Conservation (phyloP, 2,329 filamentous ascomycete genomes). For the Exophiala mesophila region DNA sequence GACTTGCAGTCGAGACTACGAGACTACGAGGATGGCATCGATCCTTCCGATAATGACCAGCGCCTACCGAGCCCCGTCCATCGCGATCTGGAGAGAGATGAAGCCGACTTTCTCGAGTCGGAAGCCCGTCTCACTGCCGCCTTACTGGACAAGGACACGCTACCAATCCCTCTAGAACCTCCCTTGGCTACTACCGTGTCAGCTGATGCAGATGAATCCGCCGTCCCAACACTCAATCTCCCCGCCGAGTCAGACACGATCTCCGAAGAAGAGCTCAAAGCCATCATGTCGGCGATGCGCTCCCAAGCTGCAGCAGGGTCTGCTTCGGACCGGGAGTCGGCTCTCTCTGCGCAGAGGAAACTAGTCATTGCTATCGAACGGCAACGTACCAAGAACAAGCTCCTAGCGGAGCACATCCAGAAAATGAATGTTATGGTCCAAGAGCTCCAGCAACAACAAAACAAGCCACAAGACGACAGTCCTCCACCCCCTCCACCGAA, state of each 20-base stretch:
- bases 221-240: not conserved
- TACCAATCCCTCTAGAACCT: not conserved
- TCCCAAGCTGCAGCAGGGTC: constrained; percentile 24
- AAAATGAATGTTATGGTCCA: constrained; percentile 22
- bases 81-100: constrained; percentile 21
- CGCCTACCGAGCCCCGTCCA: constrained; percentile 7
- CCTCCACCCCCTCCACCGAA: constrained; percentile 16
- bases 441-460: constrained; percentile 17
- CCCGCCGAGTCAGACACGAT: constrained; percentile 13
- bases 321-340: constrained; percentile 19
- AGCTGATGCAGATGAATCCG: constrained; percentile 3
- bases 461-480: constrained; percentile 5
- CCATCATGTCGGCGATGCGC: constrained; percentile 27
- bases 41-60: constrained; percentile 8
- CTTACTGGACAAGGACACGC: constrained; percentile 16
- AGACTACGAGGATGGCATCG: constrained; percentile 24
- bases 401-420: constrained; percentile 20
- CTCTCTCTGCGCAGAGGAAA: constrained; percentile 25
- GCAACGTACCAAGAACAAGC: constrained; percentile 20
- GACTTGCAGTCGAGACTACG: constrained; percentile 25
- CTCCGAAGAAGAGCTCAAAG: constrained; percentile 26
- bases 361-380: constrained; percentile 22
- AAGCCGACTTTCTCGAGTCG: constrained; percentile 21
- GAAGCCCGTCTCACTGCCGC: constrained; percentile 25
- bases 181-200: constrained; percentile 2